Percentiles rank a stretch among this genome's conserved stretches.
These are phyloP conservation scores for Trichoderma citrinoviride DNA, from an alignment of 2,329 filamentous ascomycete species.

Conservation along the genomic window DNA sequence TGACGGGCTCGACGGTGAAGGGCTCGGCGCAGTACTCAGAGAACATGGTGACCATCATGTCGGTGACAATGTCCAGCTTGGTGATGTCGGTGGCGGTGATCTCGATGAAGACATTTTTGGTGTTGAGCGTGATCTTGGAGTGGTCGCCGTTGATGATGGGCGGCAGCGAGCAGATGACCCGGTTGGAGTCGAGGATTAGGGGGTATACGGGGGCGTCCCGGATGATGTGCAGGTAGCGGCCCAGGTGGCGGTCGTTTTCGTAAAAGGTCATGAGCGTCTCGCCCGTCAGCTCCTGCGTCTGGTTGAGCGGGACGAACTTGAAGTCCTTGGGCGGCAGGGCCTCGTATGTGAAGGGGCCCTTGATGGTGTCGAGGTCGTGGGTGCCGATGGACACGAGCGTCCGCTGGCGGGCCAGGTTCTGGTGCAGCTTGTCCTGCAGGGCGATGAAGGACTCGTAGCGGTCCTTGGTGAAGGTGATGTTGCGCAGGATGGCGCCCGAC, in stretches of 20 bases:
- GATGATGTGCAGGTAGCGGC: slow-evolving; percentile 90
- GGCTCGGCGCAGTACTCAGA: slow-evolving; percentile 82
- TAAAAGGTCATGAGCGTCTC: slow-evolving; percentile 93
- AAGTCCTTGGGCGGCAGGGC: slow-evolving; percentile 89
- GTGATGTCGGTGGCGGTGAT: slow-evolving; percentile 94
- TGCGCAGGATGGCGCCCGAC: slow-evolving; percentile 83
- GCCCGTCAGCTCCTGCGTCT: slow-evolving; percentile 81
- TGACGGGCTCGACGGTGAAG: slow-evolving; percentile 91
- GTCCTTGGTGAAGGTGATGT: slow-evolving; percentile 86
- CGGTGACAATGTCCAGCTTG: slow-evolving; percentile 92
- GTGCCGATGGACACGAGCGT: slow-evolving; percentile 97
- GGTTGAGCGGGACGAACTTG: slow-evolving; percentile 86
- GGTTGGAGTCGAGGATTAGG: slow-evolving; percentile 88
- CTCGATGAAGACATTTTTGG: slow-evolving; percentile 94
- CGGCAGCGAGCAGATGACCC: slow-evolving; percentile 84
- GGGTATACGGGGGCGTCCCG: slow-evolving; percentile 91
- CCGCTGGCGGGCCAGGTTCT: slow-evolving; percentile 88
- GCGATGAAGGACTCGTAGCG: slow-evolving; percentile 97
- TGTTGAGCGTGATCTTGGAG: slow-evolving; percentile 91
- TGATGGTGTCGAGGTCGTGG: slow-evolving; percentile 88
- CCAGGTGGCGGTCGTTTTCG: slow-evolving; percentile 88
- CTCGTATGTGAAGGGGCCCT: slow-evolving; percentile 96
- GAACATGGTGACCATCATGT: slow-evolving; percentile 98
- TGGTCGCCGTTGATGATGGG: slow-evolving; percentile 98
- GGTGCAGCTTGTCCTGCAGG: slow-evolving; percentile 96